Evolutionary conservation across 257 asterid genomes (phyloP).

Genomic region (Fraxinus americana): DNA sequence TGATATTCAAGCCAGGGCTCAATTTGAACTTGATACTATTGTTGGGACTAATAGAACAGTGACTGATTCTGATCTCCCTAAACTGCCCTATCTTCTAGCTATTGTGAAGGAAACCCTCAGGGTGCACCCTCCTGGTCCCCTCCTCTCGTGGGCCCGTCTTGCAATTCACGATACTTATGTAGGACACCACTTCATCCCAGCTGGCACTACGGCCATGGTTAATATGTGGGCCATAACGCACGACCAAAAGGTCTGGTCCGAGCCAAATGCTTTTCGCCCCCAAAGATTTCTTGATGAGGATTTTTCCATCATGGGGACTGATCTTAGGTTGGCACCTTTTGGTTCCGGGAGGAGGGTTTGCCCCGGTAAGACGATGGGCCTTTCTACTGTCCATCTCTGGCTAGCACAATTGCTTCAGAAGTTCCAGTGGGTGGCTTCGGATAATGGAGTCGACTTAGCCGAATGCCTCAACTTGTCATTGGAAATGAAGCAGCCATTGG

Average conservation of each 20-base stretch:
- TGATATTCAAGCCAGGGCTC: conserved; percentile 65
- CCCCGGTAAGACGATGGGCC: conserved; percentile 68
- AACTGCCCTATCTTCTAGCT: conserved; percentile 61
- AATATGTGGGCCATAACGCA: conserved; percentile 93
- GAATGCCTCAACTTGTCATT: conserved; percentile 62
- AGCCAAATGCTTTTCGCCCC: conserved; percentile 52
- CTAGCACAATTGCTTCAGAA: conserved; percentile 57
- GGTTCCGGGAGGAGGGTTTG: conserved; percentile 79
- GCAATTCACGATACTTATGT: conserved; percentile 61
- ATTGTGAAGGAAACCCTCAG: conserved; percentile 76
- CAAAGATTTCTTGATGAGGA: conserved; percentile 63
- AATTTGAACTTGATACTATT: conserved; percentile 48
- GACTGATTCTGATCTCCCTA: conserved; percentile 54
- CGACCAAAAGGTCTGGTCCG: conserved; percentile 54
- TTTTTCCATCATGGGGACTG: conserved; percentile 64
- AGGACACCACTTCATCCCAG: conserved; percentile 59
- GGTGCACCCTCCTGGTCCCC: conserved; percentile 85
- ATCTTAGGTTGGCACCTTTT: conserved; percentile 67
- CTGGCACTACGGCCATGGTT: conserved; percentile 86
- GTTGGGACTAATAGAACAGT: conserved; percentile 36
- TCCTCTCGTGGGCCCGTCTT: conserved; percentile 86
- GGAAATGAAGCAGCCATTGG: conserved; percentile 67
- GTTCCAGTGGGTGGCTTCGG: conserved; percentile 39
- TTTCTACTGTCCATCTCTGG: conserved; percentile 71
- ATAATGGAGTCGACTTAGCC: conserved; percentile 45